Base-by-base conservation (phyloP, 768 basidiomycete genomes). In the Pisolithus orientalis region DNA sequence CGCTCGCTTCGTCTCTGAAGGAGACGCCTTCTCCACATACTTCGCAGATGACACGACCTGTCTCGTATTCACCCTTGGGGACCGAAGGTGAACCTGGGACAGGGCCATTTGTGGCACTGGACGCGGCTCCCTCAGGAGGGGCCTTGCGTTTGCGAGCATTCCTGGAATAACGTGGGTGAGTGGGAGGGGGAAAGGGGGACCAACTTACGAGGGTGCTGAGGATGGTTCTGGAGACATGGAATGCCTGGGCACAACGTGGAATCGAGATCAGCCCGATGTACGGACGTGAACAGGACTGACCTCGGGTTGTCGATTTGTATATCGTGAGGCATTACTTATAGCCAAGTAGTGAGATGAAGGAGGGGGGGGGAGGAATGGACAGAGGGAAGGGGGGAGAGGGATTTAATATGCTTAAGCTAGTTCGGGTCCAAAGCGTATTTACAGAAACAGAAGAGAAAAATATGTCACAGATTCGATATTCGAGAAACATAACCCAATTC, bases 41-140 rank as follows among this genome's bases (percentile, higher is more conserved):
- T 54, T 83, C 80, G 67, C 87, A 89, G 45, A 77, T 75, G 53
- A 90, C 79, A 47, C 75, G 78, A 17, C 85, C 85, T 0, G 78
- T 72, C 60, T 79, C 79, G 71, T 86, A 87, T 63, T 88, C 86
- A 65, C 69, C 72, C 34, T 69, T 66, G 6, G 67, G 64, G 25
- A 60, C 17, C 46, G 59, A 24, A 44, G 62, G 48, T 34, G 58
- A 51, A 49, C 37, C 50, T 0, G 46, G 45, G 40, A 39, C 39
- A 46, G 47, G 24, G 49, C 56, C 58, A 31, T 52, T 4, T 51
- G 62, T 57, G 11, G 28, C 37, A 10, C 59, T 57, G 5, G 57
- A 51, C 5, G 62, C 55, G 50, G 29, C 56, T 56, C 57, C 66
- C 28, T 56, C 38, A 17, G 70, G 64, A n/a, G 68, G 65, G 0